These are phyloP conservation scores for Zizania palustris DNA, from an alignment of 202 grass and related monocot genomes.

Conservation along the genomic window DNA sequence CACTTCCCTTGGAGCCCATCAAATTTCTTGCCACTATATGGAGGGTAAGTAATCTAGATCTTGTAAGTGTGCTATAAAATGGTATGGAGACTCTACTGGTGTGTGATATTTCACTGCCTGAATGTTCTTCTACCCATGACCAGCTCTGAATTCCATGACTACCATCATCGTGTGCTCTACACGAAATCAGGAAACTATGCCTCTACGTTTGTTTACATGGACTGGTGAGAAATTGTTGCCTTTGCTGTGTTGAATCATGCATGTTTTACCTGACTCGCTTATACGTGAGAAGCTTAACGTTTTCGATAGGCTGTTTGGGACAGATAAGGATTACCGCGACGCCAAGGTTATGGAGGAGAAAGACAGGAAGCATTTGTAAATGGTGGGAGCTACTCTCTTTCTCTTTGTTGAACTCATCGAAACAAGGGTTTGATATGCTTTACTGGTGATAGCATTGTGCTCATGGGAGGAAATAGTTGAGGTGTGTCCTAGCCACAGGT, in stretches of 20 bases:
- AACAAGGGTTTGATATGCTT: conserved; percentile 40
- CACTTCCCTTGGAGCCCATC: conserved; percentile 97
- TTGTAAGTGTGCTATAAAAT: not conserved
- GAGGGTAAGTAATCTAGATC: conserved; percentile 60
- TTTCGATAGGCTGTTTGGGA: conserved; percentile 65
- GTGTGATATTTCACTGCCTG: not conserved
- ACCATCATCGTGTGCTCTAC: conserved; percentile 87
- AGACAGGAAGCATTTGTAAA: conserved; percentile 63
- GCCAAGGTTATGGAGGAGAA: conserved; percentile 61
- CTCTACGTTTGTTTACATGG: conserved; percentile 96
- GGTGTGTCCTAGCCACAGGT: conserved; percentile 6
- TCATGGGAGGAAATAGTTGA: conserved; percentile 8
- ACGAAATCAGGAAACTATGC: conserved; percentile 94
- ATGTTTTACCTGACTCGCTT: not conserved
- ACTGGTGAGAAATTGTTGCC: conserved; percentile 55
- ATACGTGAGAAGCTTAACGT: conserved; percentile 12
- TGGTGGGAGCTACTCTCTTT: conserved; percentile 32
- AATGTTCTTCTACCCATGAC: conserved; percentile 14
- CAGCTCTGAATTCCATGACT: conserved; percentile 88
- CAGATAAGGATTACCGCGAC: conserved; percentile 71
- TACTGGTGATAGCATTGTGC: conserved; percentile 32
- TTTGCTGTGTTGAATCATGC: conserved; percentile 20
- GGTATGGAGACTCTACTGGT: conserved; percentile 6
- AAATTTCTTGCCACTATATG: conserved; percentile 88
- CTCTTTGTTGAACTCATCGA: conserved; percentile 26